These are phyloP conservation scores for Cadophora sp. DNA, from an alignment of 2,329 filamentous ascomycete genomes.

Conservation along the genomic window DNA sequence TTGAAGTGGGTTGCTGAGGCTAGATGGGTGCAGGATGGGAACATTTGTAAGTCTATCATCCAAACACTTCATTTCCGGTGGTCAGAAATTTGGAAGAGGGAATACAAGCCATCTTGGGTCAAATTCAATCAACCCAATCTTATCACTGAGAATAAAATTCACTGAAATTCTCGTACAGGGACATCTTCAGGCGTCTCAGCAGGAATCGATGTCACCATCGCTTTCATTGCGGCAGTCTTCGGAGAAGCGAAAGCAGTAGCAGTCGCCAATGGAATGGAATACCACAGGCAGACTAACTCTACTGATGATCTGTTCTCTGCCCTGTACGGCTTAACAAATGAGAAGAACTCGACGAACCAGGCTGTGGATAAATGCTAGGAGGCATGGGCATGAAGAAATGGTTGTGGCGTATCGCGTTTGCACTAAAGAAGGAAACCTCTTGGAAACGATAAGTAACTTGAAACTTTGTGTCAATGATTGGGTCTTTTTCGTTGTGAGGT, in stretches of 20 bases:
- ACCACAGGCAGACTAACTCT: slow-evolving; percentile 19
- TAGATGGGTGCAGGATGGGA: slow-evolving; percentile 10
- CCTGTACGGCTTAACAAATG: slow-evolving; percentile 25
- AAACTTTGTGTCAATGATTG: too few relatives aligned
- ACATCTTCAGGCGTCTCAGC: slow-evolving; percentile 3
- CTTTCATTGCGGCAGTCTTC: slow-evolving; percentile 10
- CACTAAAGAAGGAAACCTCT: not conserved
- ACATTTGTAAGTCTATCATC: not conserved
- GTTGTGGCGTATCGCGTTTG: not conserved
- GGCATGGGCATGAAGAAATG: not conserved
- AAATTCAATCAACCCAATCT: too few relatives aligned
- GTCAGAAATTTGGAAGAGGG: too few relatives aligned
- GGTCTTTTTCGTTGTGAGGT: too few relatives aligned
- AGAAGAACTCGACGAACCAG: slow-evolving; percentile 18
- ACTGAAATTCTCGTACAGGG: not conserved
- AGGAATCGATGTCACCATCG: slow-evolving; percentile 17
- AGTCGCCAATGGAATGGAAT: slow-evolving; percentile 20
- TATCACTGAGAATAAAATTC: too few relatives aligned
- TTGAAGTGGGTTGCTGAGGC: slow-evolving; percentile 12
- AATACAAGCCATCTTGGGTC: too few relatives aligned
- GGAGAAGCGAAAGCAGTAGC: slow-evolving; percentile 1
- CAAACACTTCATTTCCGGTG: too few relatives aligned
- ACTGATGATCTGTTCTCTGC: slow-evolving; percentile 26
- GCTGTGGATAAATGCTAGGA: slow-evolving; percentile 1
- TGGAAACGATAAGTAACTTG: too few relatives aligned